Conservation (phyloP, 2,329 filamentous ascomycete genomes). For the Polytolypa hystricis region DNA sequence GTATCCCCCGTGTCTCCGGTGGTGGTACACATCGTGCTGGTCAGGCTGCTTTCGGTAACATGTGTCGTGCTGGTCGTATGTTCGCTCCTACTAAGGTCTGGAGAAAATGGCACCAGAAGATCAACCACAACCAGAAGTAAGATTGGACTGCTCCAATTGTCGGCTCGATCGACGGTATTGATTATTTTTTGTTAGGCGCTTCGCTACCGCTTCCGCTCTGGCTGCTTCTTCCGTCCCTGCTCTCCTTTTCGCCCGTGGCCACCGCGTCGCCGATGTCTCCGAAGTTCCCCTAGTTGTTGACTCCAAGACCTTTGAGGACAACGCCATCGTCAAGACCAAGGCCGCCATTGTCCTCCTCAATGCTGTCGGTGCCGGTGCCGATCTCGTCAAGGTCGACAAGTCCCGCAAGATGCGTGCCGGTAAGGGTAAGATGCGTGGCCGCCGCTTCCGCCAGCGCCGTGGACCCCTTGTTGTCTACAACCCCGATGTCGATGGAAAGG, state of each 20-base stretch:
- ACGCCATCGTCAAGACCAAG: conserved; percentile 75
- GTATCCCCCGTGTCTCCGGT: conserved; percentile 99
- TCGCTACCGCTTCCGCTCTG: conserved; percentile 93
- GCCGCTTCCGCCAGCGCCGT: conserved; percentile 93
- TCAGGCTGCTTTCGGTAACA: conserved; percentile 99
- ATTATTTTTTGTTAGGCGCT: conserved; percentile 52
- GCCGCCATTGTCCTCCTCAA: conserved; percentile 77
- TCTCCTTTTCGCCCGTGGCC: conserved; percentile 91
- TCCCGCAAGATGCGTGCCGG: conserved; percentile 96
- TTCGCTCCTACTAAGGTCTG: conserved; percentile 99
- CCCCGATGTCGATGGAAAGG: conserved; percentile 88
- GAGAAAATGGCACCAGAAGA: conserved; percentile 99
- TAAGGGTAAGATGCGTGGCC: conserved; percentile 97
- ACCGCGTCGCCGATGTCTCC: conserved; percentile 82
- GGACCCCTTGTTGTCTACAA: conserved; percentile 97
- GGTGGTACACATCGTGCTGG: conserved; percentile 99
- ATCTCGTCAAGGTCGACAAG: conserved; percentile 90
- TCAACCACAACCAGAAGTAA: conserved; percentile 97
- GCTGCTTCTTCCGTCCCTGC: conserved; percentile 92
- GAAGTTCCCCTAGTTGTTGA: conserved; percentile 97
- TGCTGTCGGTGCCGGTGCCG: conserved; percentile 77
- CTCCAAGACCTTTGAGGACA: conserved; percentile 74
- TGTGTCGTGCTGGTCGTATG: conserved; percentile 99
- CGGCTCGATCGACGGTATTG: conserved; percentile 4
- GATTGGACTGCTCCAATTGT: conserved; percentile 19